Evolutionary conservation across 208 protist species (phyloP), one percentile per base, ranked within the genome.

Genomic region (Leishmania tropica): DNA sequence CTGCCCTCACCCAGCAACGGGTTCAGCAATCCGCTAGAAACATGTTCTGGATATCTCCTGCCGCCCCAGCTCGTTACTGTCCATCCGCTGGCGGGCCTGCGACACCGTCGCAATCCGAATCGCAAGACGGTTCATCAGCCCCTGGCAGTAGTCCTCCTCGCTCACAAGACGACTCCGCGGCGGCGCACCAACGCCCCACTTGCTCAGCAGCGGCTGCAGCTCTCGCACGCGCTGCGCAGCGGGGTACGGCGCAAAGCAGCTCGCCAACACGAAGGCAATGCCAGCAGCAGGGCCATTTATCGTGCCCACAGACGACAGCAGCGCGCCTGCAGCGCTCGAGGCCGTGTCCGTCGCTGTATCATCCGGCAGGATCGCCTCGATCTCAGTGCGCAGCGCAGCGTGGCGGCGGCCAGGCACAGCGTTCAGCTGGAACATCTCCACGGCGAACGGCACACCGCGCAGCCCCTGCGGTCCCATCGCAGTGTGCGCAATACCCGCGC

Each of bases 381-480:
- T 83, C 75, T 94, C 90, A 31, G 88, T 89, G 2, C 90, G 90
- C 82, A 94, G 81, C 37, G 71, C 47, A 56, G 84, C 81, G 83
- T 86, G 88, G 51, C 73, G 64, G 65, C 90, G 90, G 10, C 88
- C 90, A 8, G 80, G 82, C 76, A 92, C 84, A 4, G 83, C 71
- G 79, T 92, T 84, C 77, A 94, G 83, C 85, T 94, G 88, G 81
- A 86, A 92, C 86, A 94, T 91, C 81, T 88, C 84, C 76, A 93
- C 87, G 17, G 83, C 81, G 76, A 81, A 83, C 80, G 90, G 87
- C 80, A 93, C 90, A 19, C 90, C 90, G 56, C 89, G 89, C 83
- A 93, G 86, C 31, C 79, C 80, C 76, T 90, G 88, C 47, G 80
- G 68, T 19, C 86, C 88, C n/a, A 92, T 54, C 72, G 60, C 75